A percentile compares a stretch with the other conserved stretches of the same genome.
Evolutionary conservation across 805 yeast genomes (phyloP).

Genomic region (Schwanniomyces pseudopolymorphus): DNA sequence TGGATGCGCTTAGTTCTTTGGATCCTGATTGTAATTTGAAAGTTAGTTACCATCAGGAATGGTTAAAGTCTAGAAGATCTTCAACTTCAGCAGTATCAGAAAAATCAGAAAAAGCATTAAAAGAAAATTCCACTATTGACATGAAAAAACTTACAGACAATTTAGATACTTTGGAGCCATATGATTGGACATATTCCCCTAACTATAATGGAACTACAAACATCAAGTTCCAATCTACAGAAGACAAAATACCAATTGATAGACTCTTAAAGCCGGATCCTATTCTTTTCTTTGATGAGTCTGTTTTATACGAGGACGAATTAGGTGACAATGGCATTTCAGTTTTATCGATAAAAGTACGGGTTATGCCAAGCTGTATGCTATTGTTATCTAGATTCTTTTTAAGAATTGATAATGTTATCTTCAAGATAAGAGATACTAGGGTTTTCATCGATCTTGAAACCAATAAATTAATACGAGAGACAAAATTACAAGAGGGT

Average conservation of each 20-base stretch:
- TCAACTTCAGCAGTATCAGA: slow-evolving; percentile 17
- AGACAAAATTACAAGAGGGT: slow-evolving; percentile 62
- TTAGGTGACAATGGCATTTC: slow-evolving; percentile 94
- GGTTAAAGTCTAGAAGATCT: slow-evolving; percentile 51
- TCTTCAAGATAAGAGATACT: slow-evolving; percentile 81
- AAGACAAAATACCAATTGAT: slow-evolving; percentile 60
- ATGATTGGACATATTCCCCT: slow-evolving; percentile 95
- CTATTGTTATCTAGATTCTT: slow-evolving; percentile 75
- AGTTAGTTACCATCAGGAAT: slow-evolving; percentile 85
- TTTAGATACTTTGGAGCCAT: slow-evolving; percentile 71
- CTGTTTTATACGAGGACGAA: slow-evolving; percentile 90
- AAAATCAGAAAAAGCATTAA: slow-evolving; percentile 24
- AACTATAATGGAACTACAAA: slow-evolving; percentile 63
- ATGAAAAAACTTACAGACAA: slow-evolving; percentile 39
- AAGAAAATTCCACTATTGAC: slow-evolving; percentile 23
- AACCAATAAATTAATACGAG: slow-evolving; percentile 64
- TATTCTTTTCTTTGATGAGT: slow-evolving; percentile 84
- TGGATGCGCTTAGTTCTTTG: slow-evolving; percentile 59
- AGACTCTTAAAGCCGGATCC: slow-evolving; percentile 76
- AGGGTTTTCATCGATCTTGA: slow-evolving; percentile 78
- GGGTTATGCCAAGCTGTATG: slow-evolving; percentile 86
- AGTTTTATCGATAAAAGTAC: slow-evolving; percentile 68
- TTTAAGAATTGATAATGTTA: slow-evolving; percentile 85
- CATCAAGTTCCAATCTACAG: slow-evolving; percentile 18
- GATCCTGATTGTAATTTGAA: slow-evolving; percentile 36